Percentiles rank a stretch among this genome's conserved stretches.
These are phyloP conservation scores for Trametes sp. DNA, from an alignment of 1,284 basidiomycete species.

Conservation along the genomic window DNA sequence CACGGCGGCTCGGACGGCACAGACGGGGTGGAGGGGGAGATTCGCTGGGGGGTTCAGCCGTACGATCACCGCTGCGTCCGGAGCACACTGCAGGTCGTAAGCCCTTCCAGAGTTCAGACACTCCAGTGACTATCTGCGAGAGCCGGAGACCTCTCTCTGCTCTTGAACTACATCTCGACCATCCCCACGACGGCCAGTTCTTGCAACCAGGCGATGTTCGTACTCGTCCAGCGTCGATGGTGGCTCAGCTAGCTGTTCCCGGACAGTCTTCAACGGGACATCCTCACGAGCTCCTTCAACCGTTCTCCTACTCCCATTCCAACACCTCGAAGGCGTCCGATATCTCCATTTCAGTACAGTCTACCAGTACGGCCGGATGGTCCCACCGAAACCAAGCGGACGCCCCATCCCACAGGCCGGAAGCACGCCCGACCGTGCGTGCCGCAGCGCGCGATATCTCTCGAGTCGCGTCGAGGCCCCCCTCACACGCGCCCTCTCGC, in stretches of 20 bases:
- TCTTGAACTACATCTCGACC: conserved; percentile 23
- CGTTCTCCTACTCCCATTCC: conserved; percentile 26
- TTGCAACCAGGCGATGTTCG: conserved; percentile 24
- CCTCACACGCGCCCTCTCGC: conserved; percentile 13
- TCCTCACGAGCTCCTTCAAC: conserved; percentile 11
- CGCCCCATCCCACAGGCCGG: conserved; percentile 3
- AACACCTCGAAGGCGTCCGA: conserved; percentile 27
- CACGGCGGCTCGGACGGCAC: background rate
- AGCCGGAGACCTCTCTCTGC: conserved; percentile 30
- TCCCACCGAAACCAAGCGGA: background rate
- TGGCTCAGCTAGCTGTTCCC: conserved; percentile 13
- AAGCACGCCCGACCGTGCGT: conserved; percentile 25
- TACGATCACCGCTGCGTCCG: background rate
- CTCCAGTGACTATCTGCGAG: conserved; percentile 17
- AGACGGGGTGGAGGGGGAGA: background rate
- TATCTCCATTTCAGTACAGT: conserved; percentile 23
- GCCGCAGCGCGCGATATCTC: conserved; percentile 29
- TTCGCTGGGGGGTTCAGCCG: background rate
- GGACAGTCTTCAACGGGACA: conserved; percentile 14
- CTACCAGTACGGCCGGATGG: conserved; percentile 15
- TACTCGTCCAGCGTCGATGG: conserved; percentile 25
- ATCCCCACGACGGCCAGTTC: conserved; percentile 15
- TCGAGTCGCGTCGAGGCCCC: conserved; percentile 20
- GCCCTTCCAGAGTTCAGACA: background rate
- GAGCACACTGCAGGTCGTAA: background rate